Base-by-base conservation (phyloP, 148 eudicot genomes). In the Silene latifolia region DNA sequence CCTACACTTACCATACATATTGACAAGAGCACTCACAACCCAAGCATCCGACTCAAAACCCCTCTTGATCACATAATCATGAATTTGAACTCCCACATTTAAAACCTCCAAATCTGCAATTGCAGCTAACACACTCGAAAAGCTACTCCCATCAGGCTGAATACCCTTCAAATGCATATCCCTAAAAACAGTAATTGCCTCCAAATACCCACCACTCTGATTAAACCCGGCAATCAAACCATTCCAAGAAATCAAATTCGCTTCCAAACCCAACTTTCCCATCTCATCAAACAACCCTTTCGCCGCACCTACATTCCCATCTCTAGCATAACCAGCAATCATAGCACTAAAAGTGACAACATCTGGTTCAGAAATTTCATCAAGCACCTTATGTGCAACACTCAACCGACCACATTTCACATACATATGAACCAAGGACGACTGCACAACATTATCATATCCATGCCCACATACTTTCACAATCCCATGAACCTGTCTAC, bases 401-500 rank as follows among this genome's bases (percentile, higher is more conserved):
- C 51, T 35, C 65, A 91, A 73, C 44, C 76, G 63, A 39, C 77
- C 74, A 77, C 88, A 85, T 77, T 84, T 94, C 4, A 88, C 85
- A 77, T 91, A 89, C 87, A 93, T 85, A 79, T 93, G 90, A 69
- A 89, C 78, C 76, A 94, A 81, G 1, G 98, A 91, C 1, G 97
- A 89, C 21, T 80, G 82, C 58, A 93, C 93, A 82, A 84, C 89
- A 7, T 72, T 74, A 80, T 91, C 91, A 56, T 32, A 78, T 2
- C 51, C 42, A 46, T 74, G 44, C 83, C 97, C 97, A 77, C 78
- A 77, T 5, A 86, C 78, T 5, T 74, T 57, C 19, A 79, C 85
- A 76, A 88, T 69, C 39, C 89, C 87, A 85, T 91, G 98, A 73
- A 91, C 77, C 69, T 82, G 88, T 63, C 77, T 72, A 4, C 97